Percentiles rank a stretch among this genome's conserved stretches.
These are phyloP conservation scores for Rhizophagus sp. DNA, from an alignment of 192 early-diverging fungal genomes.

Conservation along the genomic window DNA sequence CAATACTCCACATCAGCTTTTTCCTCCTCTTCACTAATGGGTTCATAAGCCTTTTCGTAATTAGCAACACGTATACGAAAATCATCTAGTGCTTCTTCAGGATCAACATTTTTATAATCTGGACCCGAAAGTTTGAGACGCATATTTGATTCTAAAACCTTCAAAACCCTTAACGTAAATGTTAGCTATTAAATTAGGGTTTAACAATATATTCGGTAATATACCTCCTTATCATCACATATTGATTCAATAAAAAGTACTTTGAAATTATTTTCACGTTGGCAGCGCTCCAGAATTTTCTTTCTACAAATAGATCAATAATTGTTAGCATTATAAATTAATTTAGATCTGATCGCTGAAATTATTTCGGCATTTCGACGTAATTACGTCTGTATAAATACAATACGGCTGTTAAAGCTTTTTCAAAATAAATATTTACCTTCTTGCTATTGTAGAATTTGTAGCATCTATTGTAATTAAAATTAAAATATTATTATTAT, in stretches of 20 bases:
- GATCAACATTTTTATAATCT: slow-evolving; percentile 88
- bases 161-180: background rate
- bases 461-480: slow-evolving; percentile 76
- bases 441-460: slow-evolving; percentile 85
- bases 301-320: slow-evolving; percentile 43
- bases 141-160: slow-evolving; percentile 81
- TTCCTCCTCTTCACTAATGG: slow-evolving; percentile 84
- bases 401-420: slow-evolving; percentile 19
- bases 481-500: slow-evolving; percentile 40
- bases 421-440: slow-evolving; percentile 49
- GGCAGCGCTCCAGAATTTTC: slow-evolving; percentile 60
- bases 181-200: background rate
- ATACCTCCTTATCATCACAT: slow-evolving; percentile 72
- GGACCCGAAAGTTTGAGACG: slow-evolving; percentile 90
- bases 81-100: slow-evolving; percentile 78
- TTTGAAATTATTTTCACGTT: slow-evolving; percentile 62
- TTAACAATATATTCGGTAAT: slow-evolving; percentile 30
- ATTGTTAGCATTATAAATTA: slow-evolving; percentile 30
- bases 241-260: slow-evolving; percentile 82
- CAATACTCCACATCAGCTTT: slow-evolving; percentile 81
- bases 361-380: too few relatives aligned
- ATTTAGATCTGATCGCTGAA: background rate
- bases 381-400: too few relatives aligned
- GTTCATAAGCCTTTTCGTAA: slow-evolving; percentile 92
- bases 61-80: slow-evolving; percentile 84